Conservation (phyloP, 495 filamentous ascomycete species). For the Symbiotaphrina buchneri region DNA sequence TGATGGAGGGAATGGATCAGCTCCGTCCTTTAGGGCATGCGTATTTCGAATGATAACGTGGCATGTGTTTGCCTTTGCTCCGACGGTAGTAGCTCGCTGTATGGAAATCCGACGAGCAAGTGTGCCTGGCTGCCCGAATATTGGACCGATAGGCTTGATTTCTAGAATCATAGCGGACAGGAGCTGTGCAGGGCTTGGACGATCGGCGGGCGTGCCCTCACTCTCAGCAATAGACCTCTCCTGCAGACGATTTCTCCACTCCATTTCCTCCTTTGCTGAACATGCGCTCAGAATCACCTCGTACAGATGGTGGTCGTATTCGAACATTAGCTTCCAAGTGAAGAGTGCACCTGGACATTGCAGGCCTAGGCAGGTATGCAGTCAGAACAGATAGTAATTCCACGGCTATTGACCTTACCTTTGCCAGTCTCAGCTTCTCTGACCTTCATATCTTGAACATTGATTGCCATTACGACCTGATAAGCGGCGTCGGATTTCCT, state of each 20-base stretch:
- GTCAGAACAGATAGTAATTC: slow-evolving; percentile 6
- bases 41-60: slow-evolving; percentile 88
- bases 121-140: slow-evolving; percentile 48
- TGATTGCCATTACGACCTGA: slow-evolving; percentile 52
- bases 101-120: slow-evolving; percentile 60
- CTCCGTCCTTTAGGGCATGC: slow-evolving; percentile 34
- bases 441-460: slow-evolving; percentile 43
- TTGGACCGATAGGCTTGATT: slow-evolving; percentile 49
- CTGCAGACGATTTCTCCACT: slow-evolving; percentile 40
- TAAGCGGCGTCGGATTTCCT: slow-evolving; percentile 36
- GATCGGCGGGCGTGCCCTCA: neutral
- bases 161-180: slow-evolving; percentile 36
- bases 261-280: slow-evolving; percentile 53
- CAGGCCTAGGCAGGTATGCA: slow-evolving; percentile 28
- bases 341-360: slow-evolving; percentile 69
- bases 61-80: slow-evolving; percentile 32
- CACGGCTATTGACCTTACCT: slow-evolving; percentile 27
- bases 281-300: slow-evolving; percentile 82
- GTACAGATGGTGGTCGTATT: slow-evolving; percentile 48
- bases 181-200: slow-evolving; percentile 21
- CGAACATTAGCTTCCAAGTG: slow-evolving; percentile 88
- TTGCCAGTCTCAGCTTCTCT: slow-evolving; percentile 61
- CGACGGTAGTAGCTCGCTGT: slow-evolving; percentile 47
- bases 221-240: slow-evolving; percentile 7
- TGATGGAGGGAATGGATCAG: slow-evolving; percentile 15